Evolutionary conservation across 2,329 filamentous ascomycete species (phyloP).

Genomic region (Atkinsonella texensis): DNA sequence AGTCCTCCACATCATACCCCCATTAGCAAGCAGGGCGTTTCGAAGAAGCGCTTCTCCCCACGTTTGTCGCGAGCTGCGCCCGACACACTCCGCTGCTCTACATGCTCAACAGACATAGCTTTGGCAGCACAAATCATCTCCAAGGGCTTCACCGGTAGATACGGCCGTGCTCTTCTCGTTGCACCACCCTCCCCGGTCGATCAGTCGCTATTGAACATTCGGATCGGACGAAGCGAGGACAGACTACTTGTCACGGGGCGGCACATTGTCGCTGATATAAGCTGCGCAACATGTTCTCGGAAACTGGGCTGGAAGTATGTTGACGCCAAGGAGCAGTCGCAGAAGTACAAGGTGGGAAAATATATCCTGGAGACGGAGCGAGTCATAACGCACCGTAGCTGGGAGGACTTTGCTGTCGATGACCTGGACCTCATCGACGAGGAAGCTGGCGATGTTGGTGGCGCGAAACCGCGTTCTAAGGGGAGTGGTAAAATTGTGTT

Average conservation of each 20-base stretch:
- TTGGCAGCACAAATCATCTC: conserved; percentile 49
- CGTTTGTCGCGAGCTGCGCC: conserved; percentile 33
- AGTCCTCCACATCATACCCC: conserved; percentile 13
- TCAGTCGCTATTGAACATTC: conserved; percentile 39
- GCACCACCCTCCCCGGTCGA: conserved; percentile 22
- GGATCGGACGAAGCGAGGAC: conserved; percentile 40
- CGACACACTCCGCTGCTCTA: conserved; percentile 45
- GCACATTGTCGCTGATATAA: conserved; percentile 53
- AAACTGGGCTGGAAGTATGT: conserved; percentile 59
- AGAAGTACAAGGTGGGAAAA: conserved; percentile 58
- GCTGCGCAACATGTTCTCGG: conserved; percentile 40
- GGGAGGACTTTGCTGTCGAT: conserved; percentile 28
- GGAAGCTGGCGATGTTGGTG: conserved; percentile 3
- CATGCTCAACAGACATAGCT: conserved; percentile 49
- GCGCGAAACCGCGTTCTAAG: neutral
- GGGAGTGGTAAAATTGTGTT: conserved; percentile 33
- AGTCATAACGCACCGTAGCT: conserved; percentile 38
- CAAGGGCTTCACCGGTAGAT: conserved; percentile 54
- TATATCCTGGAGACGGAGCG: conserved; percentile 53
- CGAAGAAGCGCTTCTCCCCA: neutral
- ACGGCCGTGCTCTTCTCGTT: conserved; percentile 52
- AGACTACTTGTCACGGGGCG: conserved; percentile 49
- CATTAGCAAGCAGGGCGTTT: conserved; percentile 7
- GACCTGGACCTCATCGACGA: conserved; percentile 6
- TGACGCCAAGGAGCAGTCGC: conserved; percentile 44